Evolutionary conservation across 1,284 basidiomycete genomes (phyloP), one percentile per base, ranked within the genome.

Genomic region (Testicularia cyperi): DNA sequence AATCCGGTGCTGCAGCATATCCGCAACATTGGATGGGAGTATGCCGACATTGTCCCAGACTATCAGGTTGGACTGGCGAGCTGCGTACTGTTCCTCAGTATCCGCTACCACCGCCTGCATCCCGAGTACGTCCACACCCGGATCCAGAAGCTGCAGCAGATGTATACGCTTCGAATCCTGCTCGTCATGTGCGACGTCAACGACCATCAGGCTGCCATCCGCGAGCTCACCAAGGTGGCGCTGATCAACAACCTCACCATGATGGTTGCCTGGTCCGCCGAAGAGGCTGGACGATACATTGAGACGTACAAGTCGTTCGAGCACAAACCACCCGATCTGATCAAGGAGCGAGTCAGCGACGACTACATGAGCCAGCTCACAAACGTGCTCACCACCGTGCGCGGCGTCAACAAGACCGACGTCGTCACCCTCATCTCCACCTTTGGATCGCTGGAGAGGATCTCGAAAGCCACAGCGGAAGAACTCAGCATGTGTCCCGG

Each of bases 371-470:
- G 88, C 5, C 83, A 91, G 67, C 78, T 97, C 12, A 87, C 88
- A 28, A 84, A 85, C n/a, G 84, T 89, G 0, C 80, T 99, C 25
- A 98, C 94, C 0, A 86, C 85, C 61, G 88, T 97, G 60, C 87
- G 84, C 69, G 92, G 90, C 65, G 87, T 99, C 46, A 98, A 98
- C 79, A 96, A 94, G 80, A 97, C 94, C 0, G 95, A 99, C 71
- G 91, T 94, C 1, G 85, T 92, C 77, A 95, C 92, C 1, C 79
- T 99, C 88, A 92, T 32, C 21, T 64, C 38, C 6, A 26, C 26
- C 7, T 67, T 61, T 19, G 54, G 51, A 0, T 44, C 27, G 14
- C 43, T 49, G n/a, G 42, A 40, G 13, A 33, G 39, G 0, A 44
- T 64, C 25, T 60, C 41, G 23, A 43, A 10, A 15, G 64, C 58